Base-by-base conservation (phyloP, 2,329 filamentous ascomycete genomes). In the Colletotrichum lini region DNA sequence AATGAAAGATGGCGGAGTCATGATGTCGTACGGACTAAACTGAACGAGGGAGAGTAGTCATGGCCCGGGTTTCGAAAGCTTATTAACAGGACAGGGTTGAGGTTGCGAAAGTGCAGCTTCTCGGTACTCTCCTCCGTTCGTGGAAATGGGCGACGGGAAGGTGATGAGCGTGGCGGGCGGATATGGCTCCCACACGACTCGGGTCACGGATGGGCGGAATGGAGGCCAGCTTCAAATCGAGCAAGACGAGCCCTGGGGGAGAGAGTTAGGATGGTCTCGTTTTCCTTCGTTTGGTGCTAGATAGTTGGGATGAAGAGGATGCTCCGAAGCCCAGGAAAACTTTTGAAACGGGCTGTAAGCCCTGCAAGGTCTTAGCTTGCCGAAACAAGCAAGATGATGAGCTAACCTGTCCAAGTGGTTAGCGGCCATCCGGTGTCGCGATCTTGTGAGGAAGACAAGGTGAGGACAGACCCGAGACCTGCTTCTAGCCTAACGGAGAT, bases 361-460 rank as follows among this genome's bases (percentile, higher is more conserved):
- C 65, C 65, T 69, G 69, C 54, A 40, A 69, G 65, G 59, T 44
- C 69, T 64, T 69, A 53, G 59, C 18, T 72, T 64, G 53, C 69
- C 65, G 52, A 64, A 68, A 47, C 18, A 47, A 58, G 58, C 35
- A 35, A 38, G 42, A 23, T 21, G 54, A 42, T 13, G 6, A 16
- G 40, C 35, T 40, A n/a, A n/a, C 47, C 18, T 21, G 38, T 30
- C 26, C 16, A 30, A n/a, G 16, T 42, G 45, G 40, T 23, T 71
- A 54, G 58, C n/a, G 45, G 30, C 69, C 58, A 63, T 72, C 58
- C 58, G 59, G 58, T 72, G 53, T 72, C 44, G 35, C 21, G 30
- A 52, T 44, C 47, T 53, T 63, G 42, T 30, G 49, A 49, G 52
- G 23, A 18, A 45, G 38, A 42, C 26, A 38, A n/a, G 44, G 12